phyloP scores from a whole-genome alignment of 1,139 yeast genomes.

The Suhomyces bokatorum region DNA sequence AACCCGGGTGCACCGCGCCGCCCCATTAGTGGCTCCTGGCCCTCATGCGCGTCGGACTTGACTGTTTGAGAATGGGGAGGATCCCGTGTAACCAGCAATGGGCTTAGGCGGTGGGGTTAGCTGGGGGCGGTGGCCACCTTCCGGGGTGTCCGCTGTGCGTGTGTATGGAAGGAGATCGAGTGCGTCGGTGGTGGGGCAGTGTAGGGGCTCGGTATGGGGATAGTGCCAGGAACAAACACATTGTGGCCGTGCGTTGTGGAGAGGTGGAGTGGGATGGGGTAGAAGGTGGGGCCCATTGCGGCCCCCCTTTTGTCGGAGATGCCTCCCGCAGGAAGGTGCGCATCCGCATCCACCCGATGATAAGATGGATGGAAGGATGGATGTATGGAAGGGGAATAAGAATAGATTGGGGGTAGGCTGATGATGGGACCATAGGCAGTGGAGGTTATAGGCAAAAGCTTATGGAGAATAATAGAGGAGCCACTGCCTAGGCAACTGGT shows the following conservation, averaged over 20 bases:
- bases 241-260: background rate
- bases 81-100: background rate
- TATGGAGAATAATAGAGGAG: no score
- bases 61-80: background rate
- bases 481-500: no score
- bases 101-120: background rate
- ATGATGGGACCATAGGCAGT: no score
- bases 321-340: background rate
- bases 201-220: no score
- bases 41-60: constrained; percentile 2
- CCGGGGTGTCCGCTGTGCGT: background rate
- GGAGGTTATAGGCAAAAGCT: no score
- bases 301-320: background rate
- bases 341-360: no score
- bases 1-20: constrained; percentile 1
- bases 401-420: no score
- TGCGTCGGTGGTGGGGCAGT: no score
- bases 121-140: background rate
- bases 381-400: no score
- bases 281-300: background rate
- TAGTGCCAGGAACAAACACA: background rate
- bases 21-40: background rate
- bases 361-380: no score
- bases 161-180: no score
- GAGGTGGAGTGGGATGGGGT: background rate